A percentile compares a stretch with the other conserved stretches of the same genome.
Evolutionary conservation across 1,139 yeast species (phyloP).

Genomic region (Yamadazyma jaroonii): DNA sequence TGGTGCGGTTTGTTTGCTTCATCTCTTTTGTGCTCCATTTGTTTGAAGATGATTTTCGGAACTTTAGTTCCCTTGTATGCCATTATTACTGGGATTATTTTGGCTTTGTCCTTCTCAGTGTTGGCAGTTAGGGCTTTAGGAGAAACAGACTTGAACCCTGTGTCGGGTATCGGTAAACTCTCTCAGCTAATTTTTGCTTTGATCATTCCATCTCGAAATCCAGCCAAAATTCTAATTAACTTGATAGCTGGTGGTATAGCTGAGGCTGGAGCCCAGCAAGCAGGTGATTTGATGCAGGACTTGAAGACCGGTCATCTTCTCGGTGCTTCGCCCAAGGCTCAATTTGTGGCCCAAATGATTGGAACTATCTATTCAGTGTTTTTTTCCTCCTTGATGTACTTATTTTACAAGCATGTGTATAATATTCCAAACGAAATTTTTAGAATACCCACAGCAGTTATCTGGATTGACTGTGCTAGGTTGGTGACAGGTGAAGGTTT

Average conservation of each 20-base stretch:
- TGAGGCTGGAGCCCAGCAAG: slow-evolving; percentile 99
- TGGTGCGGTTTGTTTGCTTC: slow-evolving; percentile 62
- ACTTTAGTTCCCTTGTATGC: slow-evolving; percentile 69
- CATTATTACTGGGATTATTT: slow-evolving; percentile 59
- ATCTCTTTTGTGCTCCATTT: slow-evolving; percentile 60
- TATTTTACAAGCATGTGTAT: slow-evolving; percentile 76
- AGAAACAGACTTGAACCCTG: slow-evolving; percentile 95
- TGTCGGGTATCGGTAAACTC: slow-evolving; percentile 91
- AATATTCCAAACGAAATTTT: slow-evolving; percentile 78
- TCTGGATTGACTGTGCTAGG: slow-evolving; percentile 96
- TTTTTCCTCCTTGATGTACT: slow-evolving; percentile 78
- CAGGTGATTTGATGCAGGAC: slow-evolving; percentile 98
- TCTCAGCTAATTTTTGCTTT: slow-evolving; percentile 87
- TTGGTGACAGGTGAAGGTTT: slow-evolving; percentile 88
- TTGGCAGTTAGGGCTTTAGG: slow-evolving; percentile 93
- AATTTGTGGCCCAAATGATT: slow-evolving; percentile 81
- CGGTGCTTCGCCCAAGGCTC: slow-evolving; percentile 92
- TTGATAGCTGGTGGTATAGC: slow-evolving; percentile 95
- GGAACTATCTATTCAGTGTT: slow-evolving; percentile 85
- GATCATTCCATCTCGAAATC: slow-evolving; percentile 70
- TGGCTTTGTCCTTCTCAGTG: slow-evolving; percentile 78
- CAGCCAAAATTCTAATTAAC: slow-evolving; percentile 80
- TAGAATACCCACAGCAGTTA: slow-evolving; percentile 90
- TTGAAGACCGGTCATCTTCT: slow-evolving; percentile 88
- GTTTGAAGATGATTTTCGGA: slow-evolving; percentile 70